Conservation (phyloP, 208 protist species). For the Wallacemonas sp. region DNA sequence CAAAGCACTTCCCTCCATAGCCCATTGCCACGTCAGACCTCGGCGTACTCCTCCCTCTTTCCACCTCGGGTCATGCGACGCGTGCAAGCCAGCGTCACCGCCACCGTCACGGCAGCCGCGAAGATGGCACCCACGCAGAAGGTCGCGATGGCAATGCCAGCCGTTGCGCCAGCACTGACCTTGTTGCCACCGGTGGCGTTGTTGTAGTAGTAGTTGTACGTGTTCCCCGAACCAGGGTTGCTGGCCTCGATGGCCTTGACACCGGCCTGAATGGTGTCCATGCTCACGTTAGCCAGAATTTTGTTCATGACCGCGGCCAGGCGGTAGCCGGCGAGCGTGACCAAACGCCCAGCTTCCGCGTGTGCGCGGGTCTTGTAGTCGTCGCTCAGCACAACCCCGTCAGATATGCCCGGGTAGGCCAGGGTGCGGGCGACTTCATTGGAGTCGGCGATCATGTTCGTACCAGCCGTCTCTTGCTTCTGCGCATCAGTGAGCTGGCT, state of each 20-base stretch:
- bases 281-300: slow-evolving; percentile 17
- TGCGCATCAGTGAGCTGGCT: slow-evolving; percentile 25
- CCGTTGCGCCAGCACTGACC: slow-evolving; percentile 16
- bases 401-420: slow-evolving; percentile 33
- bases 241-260: slow-evolving; percentile 13
- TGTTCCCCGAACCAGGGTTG: slow-evolving; percentile 1
- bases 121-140: slow-evolving; percentile 15
- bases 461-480: slow-evolving; percentile 22
- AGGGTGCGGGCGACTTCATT: slow-evolving; percentile 27
- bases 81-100: not conserved
- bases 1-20: too few species aligned
- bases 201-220: slow-evolving; percentile 24
- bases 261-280: not conserved
- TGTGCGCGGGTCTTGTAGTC: slow-evolving; percentile 22
- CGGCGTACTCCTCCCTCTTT: not conserved
- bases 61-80: not conserved
- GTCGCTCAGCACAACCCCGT: slow-evolving; percentile 21
- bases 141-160: slow-evolving; percentile 14
- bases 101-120: not conserved
- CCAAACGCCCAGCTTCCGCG: slow-evolving; percentile 9
- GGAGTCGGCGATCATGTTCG: slow-evolving; percentile 36
- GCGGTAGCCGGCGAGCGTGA: slow-evolving; percentile 34
- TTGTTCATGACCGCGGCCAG: slow-evolving; percentile 23
- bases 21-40: too few species aligned
- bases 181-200: not conserved